A percentile compares a stretch with the other conserved stretches of the same genome.
Evolutionary conservation across 148 eudicot species (phyloP).

Genomic region (Dysphania ambrosioides): DNA sequence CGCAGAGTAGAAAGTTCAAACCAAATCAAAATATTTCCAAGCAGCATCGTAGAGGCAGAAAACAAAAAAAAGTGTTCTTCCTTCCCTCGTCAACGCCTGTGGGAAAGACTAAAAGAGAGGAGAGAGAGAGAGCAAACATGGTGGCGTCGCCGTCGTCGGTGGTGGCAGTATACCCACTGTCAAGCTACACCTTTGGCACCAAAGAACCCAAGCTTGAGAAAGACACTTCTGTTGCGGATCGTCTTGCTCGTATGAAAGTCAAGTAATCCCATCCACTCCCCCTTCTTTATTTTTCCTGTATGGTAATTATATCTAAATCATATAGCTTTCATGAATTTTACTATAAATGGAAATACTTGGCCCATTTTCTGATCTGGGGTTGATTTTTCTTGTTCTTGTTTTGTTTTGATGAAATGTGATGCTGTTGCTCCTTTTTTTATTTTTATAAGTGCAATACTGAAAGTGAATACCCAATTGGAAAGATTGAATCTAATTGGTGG

Average conservation of each 20-base stretch:
- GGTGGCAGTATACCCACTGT: constrained; percentile 65
- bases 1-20: too few species aligned
- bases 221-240: constrained; percentile 94
- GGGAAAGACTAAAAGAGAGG: constrained; percentile 5
- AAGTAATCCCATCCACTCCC: constrained; percentile 39
- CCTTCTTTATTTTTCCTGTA: background rate
- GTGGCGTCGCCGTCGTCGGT: constrained; percentile 42
- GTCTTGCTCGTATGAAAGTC: constrained; percentile 92
- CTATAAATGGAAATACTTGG: background rate
- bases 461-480: background rate
- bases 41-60: background rate
- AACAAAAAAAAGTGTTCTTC: constrained; percentile 3
- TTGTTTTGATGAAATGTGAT: background rate
- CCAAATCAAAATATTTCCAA: background rate
- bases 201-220: constrained; percentile 94
- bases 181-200: constrained; percentile 80
- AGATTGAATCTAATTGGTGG: background rate
- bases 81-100: constrained; percentile 6
- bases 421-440: background rate
- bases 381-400: background rate
- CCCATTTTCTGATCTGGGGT: constrained; percentile 10
- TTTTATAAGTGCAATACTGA: background rate
- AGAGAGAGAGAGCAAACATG: constrained; percentile 32
- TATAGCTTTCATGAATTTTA: background rate
- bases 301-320: background rate